phyloP scores from a whole-genome alignment of 1,284 basidiomycete species.

The Inonotus obliquus region DNA sequence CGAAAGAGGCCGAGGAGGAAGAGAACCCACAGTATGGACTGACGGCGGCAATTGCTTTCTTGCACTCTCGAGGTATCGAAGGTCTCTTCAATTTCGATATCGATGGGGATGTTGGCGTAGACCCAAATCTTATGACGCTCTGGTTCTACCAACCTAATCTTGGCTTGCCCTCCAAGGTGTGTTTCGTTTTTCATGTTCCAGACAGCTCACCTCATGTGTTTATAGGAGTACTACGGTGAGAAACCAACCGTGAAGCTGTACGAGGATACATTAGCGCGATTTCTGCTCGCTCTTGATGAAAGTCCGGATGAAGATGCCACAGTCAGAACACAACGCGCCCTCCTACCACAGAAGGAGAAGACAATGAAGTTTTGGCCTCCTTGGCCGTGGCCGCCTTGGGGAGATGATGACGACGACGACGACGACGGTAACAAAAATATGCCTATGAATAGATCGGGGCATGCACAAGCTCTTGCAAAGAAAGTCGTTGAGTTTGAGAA shows the following conservation, averaged over 20 bases:
- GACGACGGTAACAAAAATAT: conserved; percentile 42
- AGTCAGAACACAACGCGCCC: conserved; percentile 12
- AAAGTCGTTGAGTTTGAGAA: conserved; percentile 80
- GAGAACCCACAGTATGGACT: conserved; percentile 40
- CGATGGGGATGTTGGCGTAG: conserved; percentile 87
- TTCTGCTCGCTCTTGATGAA: conserved; percentile 59
- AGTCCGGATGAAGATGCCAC: conserved; percentile 33
- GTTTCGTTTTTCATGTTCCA: not conserved
- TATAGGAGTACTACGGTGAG: conserved; percentile 88
- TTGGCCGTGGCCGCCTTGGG: conserved; percentile 86
- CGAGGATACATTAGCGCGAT: conserved; percentile 59
- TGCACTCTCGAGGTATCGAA: conserved; percentile 80
- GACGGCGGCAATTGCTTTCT: conserved; percentile 80
- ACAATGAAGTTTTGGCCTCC: conserved; percentile 66
- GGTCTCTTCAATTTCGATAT: conserved; percentile 76
- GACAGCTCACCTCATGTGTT: conserved; percentile 9
- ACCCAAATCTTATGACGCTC: conserved; percentile 83
- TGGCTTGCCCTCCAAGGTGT: conserved; percentile 85
- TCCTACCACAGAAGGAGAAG: conserved; percentile 18
- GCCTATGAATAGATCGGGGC: conserved; percentile 36
- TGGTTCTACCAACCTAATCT: conserved; percentile 84
- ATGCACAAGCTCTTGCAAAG: conserved; percentile 62
- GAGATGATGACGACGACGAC: conserved; percentile 54
- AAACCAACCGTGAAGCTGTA: conserved; percentile 68
- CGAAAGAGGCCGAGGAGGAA: not conserved